Base-by-base conservation (phyloP, 2,329 filamentous ascomycete genomes). In the Niveomyces coronatus region DNA sequence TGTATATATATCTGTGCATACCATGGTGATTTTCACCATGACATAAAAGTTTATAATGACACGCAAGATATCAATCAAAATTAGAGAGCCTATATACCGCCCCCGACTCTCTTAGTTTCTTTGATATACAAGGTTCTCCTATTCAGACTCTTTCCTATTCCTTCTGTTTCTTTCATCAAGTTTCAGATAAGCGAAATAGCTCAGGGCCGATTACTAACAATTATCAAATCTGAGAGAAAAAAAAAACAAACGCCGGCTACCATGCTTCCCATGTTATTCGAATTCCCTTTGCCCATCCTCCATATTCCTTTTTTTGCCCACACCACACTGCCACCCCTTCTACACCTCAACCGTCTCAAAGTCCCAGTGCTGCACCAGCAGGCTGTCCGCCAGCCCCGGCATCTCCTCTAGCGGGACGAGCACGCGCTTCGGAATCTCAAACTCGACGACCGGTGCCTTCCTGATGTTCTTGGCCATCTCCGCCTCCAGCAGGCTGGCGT, bases 361-460 rank as follows among this genome's bases (percentile, higher is more conserved):
- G 43, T 74, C 67, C 76, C 76, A 82, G 19, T 81, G 57, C 53
- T 69, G 76, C 31, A 72, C 71, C 16, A 80, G 48, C 23, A 80
- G 55, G 42, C 61, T 72, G 48, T 80, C 70, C 39, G 71, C 64
- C 11, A 63, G 54, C 29, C 56, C 64, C 5, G 65, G 62, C 9
- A 56, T 59, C 9, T 56, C 53, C 20, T 75, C 71, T 10, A 74
- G 65, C 1, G 69, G 64, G 35, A 70, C 50, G 37, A 94, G 82
- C 28, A 94, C 82, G 49, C 71, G 77, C 64, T 91, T 91, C 7
- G 89, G 88, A 45, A 98, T 95, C 59, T 91, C 85, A 59, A 84
- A 95, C 58, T 96, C 91, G 35, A 96, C 78, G 10, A 91, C 86
- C 0, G 89, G 88, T 5, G 76, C 67, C 58, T 89, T 94, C 64